Evolutionary conservation across 2,329 filamentous ascomycete species (phyloP).

Genomic region (Fusarium floridanum): DNA sequence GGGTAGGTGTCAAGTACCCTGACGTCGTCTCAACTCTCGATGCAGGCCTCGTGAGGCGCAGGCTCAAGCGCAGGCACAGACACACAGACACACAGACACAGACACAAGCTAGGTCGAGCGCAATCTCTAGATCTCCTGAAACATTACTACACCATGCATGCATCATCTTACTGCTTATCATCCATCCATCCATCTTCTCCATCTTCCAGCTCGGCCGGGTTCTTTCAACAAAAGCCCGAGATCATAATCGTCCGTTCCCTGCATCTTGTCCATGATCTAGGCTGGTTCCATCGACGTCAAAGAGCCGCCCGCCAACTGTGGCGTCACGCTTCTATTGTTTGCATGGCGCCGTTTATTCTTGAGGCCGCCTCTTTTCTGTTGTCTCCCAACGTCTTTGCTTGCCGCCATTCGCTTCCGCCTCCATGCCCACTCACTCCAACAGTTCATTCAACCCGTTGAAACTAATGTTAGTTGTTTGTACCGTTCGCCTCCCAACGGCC

Average conservation of each 20-base stretch:
- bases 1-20: constrained; percentile 1
- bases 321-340: constrained; percentile 37
- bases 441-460: neutral
- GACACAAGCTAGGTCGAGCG: neutral
- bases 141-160: constrained; percentile 2
- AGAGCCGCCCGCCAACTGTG: constrained; percentile 14
- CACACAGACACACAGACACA: neutral
- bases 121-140: neutral
- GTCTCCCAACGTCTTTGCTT: constrained; percentile 10
- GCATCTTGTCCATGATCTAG: constrained; percentile 13
- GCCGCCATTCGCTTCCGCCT: neutral
- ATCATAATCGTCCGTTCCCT: constrained; percentile 18
- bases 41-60: neutral
- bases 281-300: constrained; percentile 5
- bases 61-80: neutral
- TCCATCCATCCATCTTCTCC: neutral
- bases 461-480: neutral
- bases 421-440: neutral
- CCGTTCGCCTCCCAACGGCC: constrained; percentile 39
- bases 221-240: constrained; percentile 13
- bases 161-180: constrained; percentile 20
- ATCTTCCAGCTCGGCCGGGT: constrained; percentile 35
- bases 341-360: constrained; percentile 33
- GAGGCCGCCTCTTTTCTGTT: constrained; percentile 26
- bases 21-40: neutral